Base-by-base conservation (phyloP, 2,329 filamentous ascomycete genomes). In the Aspergillus fijiensis region DNA sequence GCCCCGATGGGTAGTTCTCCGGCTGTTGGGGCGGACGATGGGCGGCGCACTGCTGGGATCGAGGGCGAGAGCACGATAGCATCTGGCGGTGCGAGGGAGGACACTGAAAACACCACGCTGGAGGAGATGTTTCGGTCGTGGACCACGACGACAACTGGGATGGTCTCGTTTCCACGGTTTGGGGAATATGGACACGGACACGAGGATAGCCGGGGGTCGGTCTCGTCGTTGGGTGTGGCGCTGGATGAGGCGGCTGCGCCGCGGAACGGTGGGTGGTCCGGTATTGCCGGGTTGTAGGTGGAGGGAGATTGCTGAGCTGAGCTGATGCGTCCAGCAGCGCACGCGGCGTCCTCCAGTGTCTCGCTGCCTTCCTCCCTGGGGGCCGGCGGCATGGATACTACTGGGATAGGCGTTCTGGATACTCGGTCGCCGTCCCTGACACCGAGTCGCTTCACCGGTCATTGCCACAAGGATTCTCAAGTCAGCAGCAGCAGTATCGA, bases 221-320 rank as follows among this genome's bases (percentile, higher is more conserved):
- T 71, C 49, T 73, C 71, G 27, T 69, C 70, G 16, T 64, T 73
- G 55, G 69, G 65, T 10, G 51, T 58, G 16, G 63, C 67, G 12
- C 63, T 67, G 27, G 68, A 63, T 50, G 64, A 55, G 52, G 52
- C 51, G 42, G 52, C 54, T 45, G 49, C 60, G 47, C 57, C 60
- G 55, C 61, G 63, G 59, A 35, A 48, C 42, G 59, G 65, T 67
- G 55, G 62, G 63, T 60, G 55, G 19, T 29, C 19, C 9, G 27
- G 27, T 27, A 1, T 7, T 27, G 27, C 27, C 27, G 27, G 27
- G 27, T 9, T 27, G 27, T 27, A 9, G 9, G 27, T 27, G 2
- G 2, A 9, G 27, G 27, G 7, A 9, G 5, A 9, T 27, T 27
- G 27, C 19, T 27, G 14, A 25, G 21, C 42, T 23, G 31, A 29